These are phyloP conservation scores for Amoebophrya sp. DNA, from an alignment of 169 alveolate genomes.

Conservation along the genomic window DNA sequence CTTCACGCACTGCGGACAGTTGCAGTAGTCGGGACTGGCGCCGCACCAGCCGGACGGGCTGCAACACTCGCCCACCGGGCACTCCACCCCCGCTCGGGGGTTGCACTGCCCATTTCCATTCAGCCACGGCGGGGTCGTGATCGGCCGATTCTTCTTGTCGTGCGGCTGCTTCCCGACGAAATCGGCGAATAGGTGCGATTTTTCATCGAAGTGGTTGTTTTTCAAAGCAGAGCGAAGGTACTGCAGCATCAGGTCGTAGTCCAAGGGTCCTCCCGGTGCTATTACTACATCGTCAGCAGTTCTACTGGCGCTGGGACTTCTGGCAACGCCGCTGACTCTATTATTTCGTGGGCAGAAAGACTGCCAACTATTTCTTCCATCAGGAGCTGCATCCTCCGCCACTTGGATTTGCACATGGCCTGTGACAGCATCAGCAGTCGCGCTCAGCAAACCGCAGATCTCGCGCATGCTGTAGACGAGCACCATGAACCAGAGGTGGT, in stretches of 20 bases:
- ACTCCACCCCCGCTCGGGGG: slow-evolving; percentile 27
- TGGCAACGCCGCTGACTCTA: no score
- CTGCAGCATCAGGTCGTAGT: not conserved
- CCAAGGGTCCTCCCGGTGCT: no score
- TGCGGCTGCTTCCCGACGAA: slow-evolving; percentile 52
- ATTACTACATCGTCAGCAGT: no score
- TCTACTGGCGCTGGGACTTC: no score
- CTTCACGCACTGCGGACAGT: slow-evolving; percentile 53
- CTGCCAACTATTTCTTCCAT: no score
- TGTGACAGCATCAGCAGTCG: no score
- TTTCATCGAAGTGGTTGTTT: not conserved
- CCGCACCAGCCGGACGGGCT: slow-evolving; percentile 59
- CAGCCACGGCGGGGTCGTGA: no score
- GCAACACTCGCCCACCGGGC: slow-evolving; percentile 51
- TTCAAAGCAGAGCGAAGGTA: not conserved
- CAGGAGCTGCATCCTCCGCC: no score
- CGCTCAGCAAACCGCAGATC: slow-evolving; percentile 3
- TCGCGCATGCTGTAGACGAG: slow-evolving; percentile 47
- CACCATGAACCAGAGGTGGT: slow-evolving; percentile 56
- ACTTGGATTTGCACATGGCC: no score
- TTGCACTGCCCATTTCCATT: no score
- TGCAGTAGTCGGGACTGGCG: slow-evolving; percentile 51
- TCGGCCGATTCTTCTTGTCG: not conserved
- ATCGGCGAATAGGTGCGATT: slow-evolving; percentile 51
- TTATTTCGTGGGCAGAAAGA: no score